phyloP scores from a whole-genome alignment of 2,329 filamentous ascomycete genomes.

The Pestalotiopsis sp. region DNA sequence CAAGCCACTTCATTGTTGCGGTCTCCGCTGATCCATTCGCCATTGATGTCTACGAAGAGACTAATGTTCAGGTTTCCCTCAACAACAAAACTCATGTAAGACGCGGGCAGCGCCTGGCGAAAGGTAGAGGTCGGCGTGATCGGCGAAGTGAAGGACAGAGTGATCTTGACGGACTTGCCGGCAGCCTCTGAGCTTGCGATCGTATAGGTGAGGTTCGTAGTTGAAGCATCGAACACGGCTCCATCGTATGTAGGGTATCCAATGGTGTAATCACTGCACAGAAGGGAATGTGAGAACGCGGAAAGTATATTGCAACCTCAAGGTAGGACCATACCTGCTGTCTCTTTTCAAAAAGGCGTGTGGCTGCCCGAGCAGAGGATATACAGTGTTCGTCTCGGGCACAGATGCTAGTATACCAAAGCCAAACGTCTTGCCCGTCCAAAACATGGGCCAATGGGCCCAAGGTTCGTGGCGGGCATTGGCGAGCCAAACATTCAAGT shows the following conservation, averaged over 20 bases:
- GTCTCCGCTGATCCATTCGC: constrained; percentile 82
- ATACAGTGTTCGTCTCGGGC: constrained; percentile 43
- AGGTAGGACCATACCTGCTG: constrained; percentile 2
- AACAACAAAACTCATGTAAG: constrained; percentile 74
- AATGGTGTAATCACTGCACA: constrained; percentile 36
- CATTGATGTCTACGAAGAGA: constrained; percentile 70
- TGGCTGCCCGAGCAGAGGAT: constrained; percentile 52
- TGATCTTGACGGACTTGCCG: constrained; percentile 37
- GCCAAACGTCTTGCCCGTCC: constrained; percentile 60
- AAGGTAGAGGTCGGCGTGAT: constrained; percentile 81
- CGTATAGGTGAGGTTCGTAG: constrained; percentile 52
- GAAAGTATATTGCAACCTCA: constrained; percentile 11
- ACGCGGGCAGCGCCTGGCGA: constrained; percentile 80
- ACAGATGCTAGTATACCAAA: constrained; percentile 53
- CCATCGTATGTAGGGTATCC: constrained; percentile 45
- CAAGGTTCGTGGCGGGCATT: constrained; percentile 75
- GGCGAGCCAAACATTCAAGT: constrained; percentile 63
- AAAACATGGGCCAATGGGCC: constrained; percentile 87
- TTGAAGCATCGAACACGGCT: constrained; percentile 50
- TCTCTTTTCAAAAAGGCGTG: constrained; percentile 46
- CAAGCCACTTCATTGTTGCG: constrained; percentile 70
- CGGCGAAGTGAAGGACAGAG: constrained; percentile 67
- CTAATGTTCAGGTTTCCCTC: constrained; percentile 67
- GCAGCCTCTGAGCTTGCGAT: constrained; percentile 25
- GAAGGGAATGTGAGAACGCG: constrained; percentile 24